Conservation (phyloP, 2,329 filamentous ascomycete species). For the Alternaria brassicae region DNA sequence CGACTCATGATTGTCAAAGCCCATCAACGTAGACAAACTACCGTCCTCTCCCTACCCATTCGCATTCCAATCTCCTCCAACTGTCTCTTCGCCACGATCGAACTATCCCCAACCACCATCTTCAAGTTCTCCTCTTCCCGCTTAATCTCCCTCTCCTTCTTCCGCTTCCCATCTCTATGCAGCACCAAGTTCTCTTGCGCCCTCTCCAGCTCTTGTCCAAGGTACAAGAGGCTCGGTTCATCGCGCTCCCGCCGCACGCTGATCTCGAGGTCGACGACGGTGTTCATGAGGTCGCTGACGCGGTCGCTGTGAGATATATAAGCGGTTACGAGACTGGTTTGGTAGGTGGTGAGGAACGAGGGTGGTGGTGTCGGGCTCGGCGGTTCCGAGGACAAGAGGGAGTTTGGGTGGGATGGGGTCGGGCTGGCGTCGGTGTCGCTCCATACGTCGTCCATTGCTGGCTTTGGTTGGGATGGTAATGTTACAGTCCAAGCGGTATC, state of each 20-base stretch:
- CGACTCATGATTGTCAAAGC: background rate
- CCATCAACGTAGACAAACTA: conserved; percentile 1
- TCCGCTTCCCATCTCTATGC: background rate
- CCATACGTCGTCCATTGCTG: background rate
- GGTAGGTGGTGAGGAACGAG: background rate
- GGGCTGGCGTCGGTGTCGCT: background rate
- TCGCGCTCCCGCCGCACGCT: conserved; percentile 7
- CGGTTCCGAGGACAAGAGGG: background rate
- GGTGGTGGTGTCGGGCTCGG: background rate
- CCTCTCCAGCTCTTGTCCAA: background rate
- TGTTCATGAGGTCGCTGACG: conserved; percentile 5
- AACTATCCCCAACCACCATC: background rate
- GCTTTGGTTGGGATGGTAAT: background rate
- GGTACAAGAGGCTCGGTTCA: background rate
- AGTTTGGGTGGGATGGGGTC: background rate
- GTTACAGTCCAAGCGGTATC: background rate
- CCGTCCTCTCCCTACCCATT: background rate
- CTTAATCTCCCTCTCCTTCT: background rate
- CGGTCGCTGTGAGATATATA: background rate
- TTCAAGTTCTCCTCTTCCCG: conserved; percentile 1
- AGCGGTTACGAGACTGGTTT: background rate
- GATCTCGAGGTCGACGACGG: background rate
- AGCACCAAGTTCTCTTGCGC: background rate
- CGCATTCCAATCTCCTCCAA: background rate
- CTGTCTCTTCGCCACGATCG: conserved; percentile 1